Evolutionary conservation across 306 rosid species (phyloP).

Genomic region (Fragaria vesca): DNA sequence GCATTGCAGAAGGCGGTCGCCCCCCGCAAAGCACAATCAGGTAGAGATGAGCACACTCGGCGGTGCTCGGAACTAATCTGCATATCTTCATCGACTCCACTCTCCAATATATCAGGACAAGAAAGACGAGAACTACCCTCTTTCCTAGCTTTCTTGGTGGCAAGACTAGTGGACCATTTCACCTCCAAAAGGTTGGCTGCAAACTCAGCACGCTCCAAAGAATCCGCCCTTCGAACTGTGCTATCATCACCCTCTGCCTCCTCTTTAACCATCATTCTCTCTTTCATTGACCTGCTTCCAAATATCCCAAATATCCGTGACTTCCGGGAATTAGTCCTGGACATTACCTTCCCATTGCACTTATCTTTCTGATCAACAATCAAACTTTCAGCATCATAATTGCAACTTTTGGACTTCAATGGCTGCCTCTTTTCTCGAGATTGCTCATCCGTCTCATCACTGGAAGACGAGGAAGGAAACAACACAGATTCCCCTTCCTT

Average conservation of each 20-base stretch:
- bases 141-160: slow-evolving; percentile 25
- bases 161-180: slow-evolving; percentile 79
- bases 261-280: slow-evolving; percentile 18
- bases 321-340: slow-evolving; percentile 42
- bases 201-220: slow-evolving; percentile 69
- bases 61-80: slow-evolving; percentile 15
- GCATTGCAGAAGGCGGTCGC: slow-evolving; percentile 23
- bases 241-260: slow-evolving; percentile 22
- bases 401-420: slow-evolving; percentile 38
- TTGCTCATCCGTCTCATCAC: slow-evolving; percentile 41
- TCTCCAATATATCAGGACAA: slow-evolving; percentile 17
- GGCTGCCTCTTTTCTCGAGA: slow-evolving; percentile 27
- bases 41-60: slow-evolving; percentile 28
- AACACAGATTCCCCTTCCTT: slow-evolving; percentile 41
- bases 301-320: slow-evolving; percentile 54
- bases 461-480: slow-evolving; percentile 39
- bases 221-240: slow-evolving; percentile 33
- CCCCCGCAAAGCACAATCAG: slow-evolving; percentile 21
- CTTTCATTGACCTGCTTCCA: slow-evolving; percentile 50
- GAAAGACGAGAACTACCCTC: slow-evolving; percentile 25
- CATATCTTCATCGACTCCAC: slow-evolving; percentile 20
- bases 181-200: slow-evolving; percentile 82
- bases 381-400: slow-evolving; percentile 28
- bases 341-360: slow-evolving; percentile 30
- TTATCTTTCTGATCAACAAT: slow-evolving; percentile 34